Evolutionary conservation across 495 filamentous ascomycete species (phyloP).

Genomic region (Penicillium steckii): DNA sequence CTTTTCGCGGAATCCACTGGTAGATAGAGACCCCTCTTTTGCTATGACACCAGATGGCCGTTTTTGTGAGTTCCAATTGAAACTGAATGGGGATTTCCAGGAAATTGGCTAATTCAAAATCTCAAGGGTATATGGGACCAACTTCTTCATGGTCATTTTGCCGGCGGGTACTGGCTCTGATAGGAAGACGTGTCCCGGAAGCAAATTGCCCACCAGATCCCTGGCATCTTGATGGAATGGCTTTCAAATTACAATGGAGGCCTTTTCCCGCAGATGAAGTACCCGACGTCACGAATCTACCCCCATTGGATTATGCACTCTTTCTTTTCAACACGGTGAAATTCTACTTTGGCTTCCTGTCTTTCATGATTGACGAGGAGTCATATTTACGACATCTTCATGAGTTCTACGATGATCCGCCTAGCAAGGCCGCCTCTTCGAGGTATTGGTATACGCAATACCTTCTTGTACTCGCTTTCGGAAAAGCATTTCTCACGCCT

Average conservation of each 20-base stretch:
- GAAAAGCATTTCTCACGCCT: conserved; percentile 36
- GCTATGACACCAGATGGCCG: conserved; percentile 29
- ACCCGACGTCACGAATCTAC: conserved; percentile 33
- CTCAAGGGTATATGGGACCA: conserved; percentile 33
- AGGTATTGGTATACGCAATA: conserved; percentile 40
- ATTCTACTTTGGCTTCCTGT: conserved; percentile 37
- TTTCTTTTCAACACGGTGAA: conserved; percentile 40
- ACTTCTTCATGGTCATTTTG: conserved; percentile 38
- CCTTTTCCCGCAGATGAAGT: conserved; percentile 25
- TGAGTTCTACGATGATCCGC: conserved; percentile 30
- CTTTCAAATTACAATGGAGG: conserved; percentile 38
- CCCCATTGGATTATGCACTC: conserved; percentile 35
- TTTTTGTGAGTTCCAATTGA: conserved; percentile 21
- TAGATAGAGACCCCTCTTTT: conserved; percentile 29
- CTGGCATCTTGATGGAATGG: conserved; percentile 35
- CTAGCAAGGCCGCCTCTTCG: conserved; percentile 21
- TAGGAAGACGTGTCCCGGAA: conserved; percentile 26
- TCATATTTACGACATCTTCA: conserved; percentile 30
- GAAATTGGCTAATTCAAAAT: neutral
- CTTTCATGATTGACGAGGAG: conserved; percentile 38
- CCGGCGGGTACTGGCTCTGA: conserved; percentile 28
- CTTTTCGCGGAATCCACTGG: conserved; percentile 31
- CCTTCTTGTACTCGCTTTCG: conserved; percentile 40
- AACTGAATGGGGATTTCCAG: neutral
- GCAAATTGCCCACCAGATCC: conserved; percentile 27